Evolutionary conservation across 257 asterid species (phyloP), one percentile per base, ranked within the genome.

Genomic region (Przewalskia tangutica): DNA sequence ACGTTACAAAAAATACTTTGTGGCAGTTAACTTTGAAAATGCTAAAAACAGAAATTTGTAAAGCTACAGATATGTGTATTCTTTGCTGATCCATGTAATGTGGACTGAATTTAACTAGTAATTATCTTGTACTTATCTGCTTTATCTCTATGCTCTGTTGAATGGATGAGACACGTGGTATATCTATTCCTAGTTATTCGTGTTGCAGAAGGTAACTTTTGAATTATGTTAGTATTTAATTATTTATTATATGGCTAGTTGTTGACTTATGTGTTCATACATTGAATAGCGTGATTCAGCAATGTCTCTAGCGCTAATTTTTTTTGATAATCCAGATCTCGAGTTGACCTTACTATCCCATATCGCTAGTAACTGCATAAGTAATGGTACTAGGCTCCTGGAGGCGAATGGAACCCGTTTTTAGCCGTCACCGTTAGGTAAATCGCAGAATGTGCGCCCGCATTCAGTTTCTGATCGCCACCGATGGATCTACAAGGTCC

Each of bases 301-400:
- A n/a, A 56, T 18, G 14, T 55, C 86, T 68, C 56, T 88, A 97
- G 94, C 90, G 86, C 58, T 7, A n/a, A 27, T 13, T 58, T 27
- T 81, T 65, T n/a, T n/a, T n/a, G n/a, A n/a, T n/a, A n/a, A n/a
- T n/a, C n/a, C n/a, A n/a, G n/a, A n/a, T n/a, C n/a, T n/a, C n/a
- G n/a, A n/a, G n/a, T n/a, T n/a, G n/a, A n/a, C n/a, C n/a, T n/a
- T n/a, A n/a, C n/a, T n/a, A n/a, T n/a, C n/a, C n/a, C n/a, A n/a
- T n/a, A n/a, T n/a, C n/a, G n/a, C n/a, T n/a, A n/a, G n/a, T n/a
- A n/a, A n/a, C n/a, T n/a, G n/a, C n/a, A n/a, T n/a, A n/a, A n/a
- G n/a, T n/a, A n/a, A n/a, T n/a, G n/a, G n/a, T n/a, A n/a, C n/a
- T n/a, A n/a, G n/a, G n/a, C n/a, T n/a, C n/a, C n/a, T n/a, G n/a